Evolutionary conservation across 2,329 filamentous ascomycete species (phyloP).

Genomic region (Colletotrichum costaricense): DNA sequence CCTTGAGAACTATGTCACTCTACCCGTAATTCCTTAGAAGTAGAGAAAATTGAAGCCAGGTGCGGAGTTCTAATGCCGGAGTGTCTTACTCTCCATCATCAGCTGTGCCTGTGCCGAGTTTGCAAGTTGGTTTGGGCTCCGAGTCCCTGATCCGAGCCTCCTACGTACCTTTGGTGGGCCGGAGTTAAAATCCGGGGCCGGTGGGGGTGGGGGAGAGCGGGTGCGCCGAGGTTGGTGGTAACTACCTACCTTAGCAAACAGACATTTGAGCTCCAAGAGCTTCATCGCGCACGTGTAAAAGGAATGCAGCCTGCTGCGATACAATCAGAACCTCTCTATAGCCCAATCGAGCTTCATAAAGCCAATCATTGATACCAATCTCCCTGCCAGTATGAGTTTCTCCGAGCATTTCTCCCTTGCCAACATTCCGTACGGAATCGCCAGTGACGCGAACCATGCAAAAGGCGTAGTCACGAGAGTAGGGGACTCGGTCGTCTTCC

Average conservation of each 20-base stretch:
- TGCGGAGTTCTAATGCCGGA: too few relatives aligned
- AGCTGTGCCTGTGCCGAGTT: not conserved
- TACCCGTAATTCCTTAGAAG: slow-evolving; percentile 61
- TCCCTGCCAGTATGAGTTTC: slow-evolving; percentile 9
- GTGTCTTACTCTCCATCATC: not conserved
- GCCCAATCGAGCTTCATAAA: not conserved
- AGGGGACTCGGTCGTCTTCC: slow-evolving; percentile 62
- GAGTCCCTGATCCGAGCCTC: slow-evolving; percentile 1
- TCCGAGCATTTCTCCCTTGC: slow-evolving; percentile 63
- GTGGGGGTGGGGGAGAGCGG: slow-evolving; percentile 18
- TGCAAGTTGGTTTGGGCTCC: not conserved
- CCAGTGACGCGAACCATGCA: slow-evolving; percentile 51
- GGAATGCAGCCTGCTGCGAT: not conserved
- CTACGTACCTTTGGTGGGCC: not conserved
- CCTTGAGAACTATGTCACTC: slow-evolving; percentile 61
- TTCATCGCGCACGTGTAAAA: slow-evolving; percentile 1
- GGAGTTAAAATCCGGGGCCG: slow-evolving; percentile 10
- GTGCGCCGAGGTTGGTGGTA: not conserved
- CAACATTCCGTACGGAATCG: slow-evolving; percentile 66
- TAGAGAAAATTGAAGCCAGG: not conserved
- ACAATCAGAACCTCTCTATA: not conserved
- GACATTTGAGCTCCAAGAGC: not conserved
- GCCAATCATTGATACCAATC: not conserved
- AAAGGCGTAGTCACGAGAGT: slow-evolving; percentile 61
- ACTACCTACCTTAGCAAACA: not conserved